Percentiles rank a stretch among this genome's conserved stretches.
These are phyloP conservation scores for Bolboschoenoplectus hybrid DNA, from an alignment of 202 grass and related monocot species.

Conservation along the genomic window DNA sequence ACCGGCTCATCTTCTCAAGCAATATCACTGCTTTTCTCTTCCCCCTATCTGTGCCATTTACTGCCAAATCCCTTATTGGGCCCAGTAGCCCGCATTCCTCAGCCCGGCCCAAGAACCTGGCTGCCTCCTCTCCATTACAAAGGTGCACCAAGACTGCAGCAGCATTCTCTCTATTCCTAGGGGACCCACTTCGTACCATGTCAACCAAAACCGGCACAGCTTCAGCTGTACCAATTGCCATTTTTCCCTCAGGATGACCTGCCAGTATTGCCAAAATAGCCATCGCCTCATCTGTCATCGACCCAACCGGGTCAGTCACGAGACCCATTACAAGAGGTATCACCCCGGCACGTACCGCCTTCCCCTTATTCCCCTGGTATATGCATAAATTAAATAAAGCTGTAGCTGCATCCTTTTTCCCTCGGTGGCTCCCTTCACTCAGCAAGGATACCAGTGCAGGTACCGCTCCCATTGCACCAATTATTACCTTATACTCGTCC, in stretches of 20 bases:
- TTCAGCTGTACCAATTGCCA: slow-evolving; percentile 65
- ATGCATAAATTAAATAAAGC: slow-evolving; percentile 92
- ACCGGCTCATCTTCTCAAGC: slow-evolving; percentile 82
- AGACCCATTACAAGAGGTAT: slow-evolving; percentile 88
- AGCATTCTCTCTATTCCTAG: slow-evolving; percentile 90
- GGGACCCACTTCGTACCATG: slow-evolving; percentile 57
- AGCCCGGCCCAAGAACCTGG: slow-evolving; percentile 47
- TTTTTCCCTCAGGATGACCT: slow-evolving; percentile 77
- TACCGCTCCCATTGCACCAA: slow-evolving; percentile 65
- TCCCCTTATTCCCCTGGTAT: slow-evolving; percentile 84
- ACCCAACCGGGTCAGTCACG: slow-evolving; percentile 57
- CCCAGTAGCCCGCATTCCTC: slow-evolving; percentile 64
- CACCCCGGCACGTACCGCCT: slow-evolving; percentile 75
- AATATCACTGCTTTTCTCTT: slow-evolving; percentile 76
- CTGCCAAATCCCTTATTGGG: slow-evolving; percentile 60
- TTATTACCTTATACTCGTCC: slow-evolving; percentile 78
- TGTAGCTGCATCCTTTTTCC: slow-evolving; percentile 90
- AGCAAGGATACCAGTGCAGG: slow-evolving; percentile 73
- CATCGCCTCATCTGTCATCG: slow-evolving; percentile 72
- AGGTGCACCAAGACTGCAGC: slow-evolving; percentile 82
- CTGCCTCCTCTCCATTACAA: slow-evolving; percentile 53
- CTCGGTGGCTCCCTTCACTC: slow-evolving; percentile 75
- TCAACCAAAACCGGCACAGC: slow-evolving; percentile 78
- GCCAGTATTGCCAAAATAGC: slow-evolving; percentile 85
- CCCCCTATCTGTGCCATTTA: slow-evolving; percentile 74